Base-by-base conservation (phyloP, 2,329 filamentous ascomycete species). In the Aspergillus ibericus region DNA sequence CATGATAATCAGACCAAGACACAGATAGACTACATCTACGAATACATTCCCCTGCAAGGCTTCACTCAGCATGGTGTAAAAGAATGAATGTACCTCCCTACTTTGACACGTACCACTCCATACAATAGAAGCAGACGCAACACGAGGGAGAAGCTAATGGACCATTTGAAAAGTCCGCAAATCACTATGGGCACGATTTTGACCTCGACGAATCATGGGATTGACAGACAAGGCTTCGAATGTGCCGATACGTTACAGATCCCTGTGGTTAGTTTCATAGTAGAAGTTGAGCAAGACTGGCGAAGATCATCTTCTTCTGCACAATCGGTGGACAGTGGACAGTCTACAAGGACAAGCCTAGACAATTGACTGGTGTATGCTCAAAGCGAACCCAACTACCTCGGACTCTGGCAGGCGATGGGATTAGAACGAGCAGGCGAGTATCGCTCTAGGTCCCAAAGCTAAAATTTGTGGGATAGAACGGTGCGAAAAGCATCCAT, bases 381-480 rank as follows among this genome's bases (percentile, higher is more conserved):
- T 76, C 74, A 74, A 78, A 77, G 76, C 76, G 76, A 78, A 78
- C 74, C 76, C 74, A 71, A 66, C 66, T 64, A 71, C 72, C 69
- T 68, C 68, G 67, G 54, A 32, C 52, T 48, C 10, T 59, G 68
- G 62, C 67, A 71, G 70, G 65, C 61, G 67, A 68, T 70, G 70
- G 75, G 75, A 78, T 78, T 78, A 76, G 72, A 76, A 76, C 66
- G 73, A 76, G 75, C 75, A 73, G 63, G 55, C 53, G 25, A 44
- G 35, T 16, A 61, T 78, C 69, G 60, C 53, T 78, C 76, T 78
- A 63, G 75, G 76, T 78, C 76, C 73, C 70, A 35, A 54, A 64
- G 62, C 68, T 71, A 70, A 72, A 77, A 77, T 78, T 78, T 78
- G 74, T 66, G 9, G 68, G 67, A 74, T 66, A 70, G 71, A 76